Evolutionary conservation across 257 asterid genomes (phyloP), one percentile per base, ranked within the genome.

Genomic region (Anisodus tanguticus): DNA sequence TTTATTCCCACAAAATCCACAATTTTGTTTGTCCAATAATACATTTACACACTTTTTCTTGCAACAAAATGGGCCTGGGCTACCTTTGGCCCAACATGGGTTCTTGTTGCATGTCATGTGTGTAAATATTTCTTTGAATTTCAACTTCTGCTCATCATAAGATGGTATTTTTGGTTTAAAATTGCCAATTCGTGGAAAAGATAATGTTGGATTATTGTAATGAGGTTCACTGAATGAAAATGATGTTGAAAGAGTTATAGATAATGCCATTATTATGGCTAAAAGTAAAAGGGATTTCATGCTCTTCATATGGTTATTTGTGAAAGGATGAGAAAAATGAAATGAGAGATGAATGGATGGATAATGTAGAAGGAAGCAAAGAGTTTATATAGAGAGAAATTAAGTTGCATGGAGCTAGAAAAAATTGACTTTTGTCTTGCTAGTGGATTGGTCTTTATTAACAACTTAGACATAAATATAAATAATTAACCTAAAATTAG

Each of bases 1-100:
- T 67, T 74, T 90, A 6, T 84, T 59, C 11, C 95, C 98, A 80
- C 97, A 94, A 84, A 9, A 86, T 2, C 98, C 98, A 66, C 98
- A 94, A 41, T 92, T 92, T 3, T 58, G 7, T 35, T 86, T 84
- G 63, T 94, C 95, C 2, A 13, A 84, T 2, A 45, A 60, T 6
- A 88, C 86, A 26, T 91, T 80, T 4, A 91, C 95, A 63, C 98
- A 91, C 62, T 84, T 88, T 49, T 86, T 91, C 69, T 89, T 87
- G 90, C 97, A 94, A 59, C 97, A 92, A 84, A 91, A 87, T 1
- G 91, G 93, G 11, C 94, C 93, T 0, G 90, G 89, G 43, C 94
- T 91, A 59, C 95, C 93, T 90, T 80, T 84, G 2, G 41, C 72
- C 0, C 83, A 84, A 19, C 95, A 94, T 22, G 97, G 98, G 84